Conservation (phyloP, 345 rosid species). For the Psidium friedrichsthalianum region DNA sequence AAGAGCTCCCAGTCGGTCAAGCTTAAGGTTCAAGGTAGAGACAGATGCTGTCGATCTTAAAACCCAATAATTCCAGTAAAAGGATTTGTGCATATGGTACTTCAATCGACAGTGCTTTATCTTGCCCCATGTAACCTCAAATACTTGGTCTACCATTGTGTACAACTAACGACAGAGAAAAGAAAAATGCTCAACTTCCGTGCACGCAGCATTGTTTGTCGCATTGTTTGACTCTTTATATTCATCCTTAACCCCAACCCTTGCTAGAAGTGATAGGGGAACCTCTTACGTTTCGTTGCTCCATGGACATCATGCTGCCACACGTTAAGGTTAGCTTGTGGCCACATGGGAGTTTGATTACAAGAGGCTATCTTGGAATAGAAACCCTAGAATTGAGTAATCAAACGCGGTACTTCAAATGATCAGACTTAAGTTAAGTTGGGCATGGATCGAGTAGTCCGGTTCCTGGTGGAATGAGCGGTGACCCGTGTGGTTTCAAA, state of each 20-base stretch:
- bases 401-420: background rate
- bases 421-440: background rate
- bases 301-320: background rate
- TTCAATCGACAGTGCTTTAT: background rate
- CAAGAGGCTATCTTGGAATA: background rate
- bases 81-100: background rate
- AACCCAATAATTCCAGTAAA: background rate
- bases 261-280: background rate
- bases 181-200: background rate
- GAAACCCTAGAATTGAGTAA: background rate
- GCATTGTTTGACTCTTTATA: background rate
- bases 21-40: background rate
- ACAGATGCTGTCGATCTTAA: background rate
- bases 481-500: background rate
- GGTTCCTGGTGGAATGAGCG: background rate
- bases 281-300: background rate
- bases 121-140: background rate
- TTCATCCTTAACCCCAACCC: background rate
- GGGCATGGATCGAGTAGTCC: background rate
- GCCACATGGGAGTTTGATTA: background rate
- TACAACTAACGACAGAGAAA: background rate
- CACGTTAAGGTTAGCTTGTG: background rate
- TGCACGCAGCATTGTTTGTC: background rate
- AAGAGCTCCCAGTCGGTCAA: background rate
- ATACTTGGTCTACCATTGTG: background rate